These are phyloP conservation scores for Venturia aucupariae DNA, from an alignment of 2,329 filamentous ascomycete species.

Conservation along the genomic window DNA sequence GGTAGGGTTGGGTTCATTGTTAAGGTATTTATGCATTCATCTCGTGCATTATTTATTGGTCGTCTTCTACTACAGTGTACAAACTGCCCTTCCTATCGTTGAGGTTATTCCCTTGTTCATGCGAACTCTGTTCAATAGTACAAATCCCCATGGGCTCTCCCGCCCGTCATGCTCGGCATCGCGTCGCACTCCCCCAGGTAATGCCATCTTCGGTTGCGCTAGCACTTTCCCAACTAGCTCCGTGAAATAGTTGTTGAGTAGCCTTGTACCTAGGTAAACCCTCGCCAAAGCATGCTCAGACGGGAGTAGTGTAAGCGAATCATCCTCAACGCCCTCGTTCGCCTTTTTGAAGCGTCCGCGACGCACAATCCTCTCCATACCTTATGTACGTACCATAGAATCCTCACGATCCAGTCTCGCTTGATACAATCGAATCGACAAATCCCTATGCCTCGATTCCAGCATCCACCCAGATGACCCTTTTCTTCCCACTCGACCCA, in stretches of 20 bases:
- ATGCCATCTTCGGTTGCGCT: neutral
- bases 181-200: neutral
- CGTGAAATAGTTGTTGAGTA: neutral
- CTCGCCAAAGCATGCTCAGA: neutral
- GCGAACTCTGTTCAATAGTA: no score
- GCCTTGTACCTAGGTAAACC: neutral
- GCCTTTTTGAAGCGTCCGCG: neutral
- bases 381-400: no score
- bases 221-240: neutral
- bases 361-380: neutral
- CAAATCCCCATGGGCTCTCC: no score
- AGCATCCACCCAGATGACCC: neutral
- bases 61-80: no score
- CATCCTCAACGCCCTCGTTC: neutral
- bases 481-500: slow-evolving; percentile 14
- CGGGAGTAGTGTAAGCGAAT: neutral
- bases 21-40: no score
- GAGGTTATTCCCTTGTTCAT: no score
- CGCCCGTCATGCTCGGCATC: no score
- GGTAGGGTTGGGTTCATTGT: no score
- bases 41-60: no score
- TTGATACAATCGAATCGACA: neutral
- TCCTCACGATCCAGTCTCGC: neutral
- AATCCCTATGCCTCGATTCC: slow-evolving; percentile 17
- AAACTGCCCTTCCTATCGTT: no score